Base-by-base conservation (phyloP, 2,329 filamentous ascomycete genomes). In the Stemphylium lycopersici region DNA sequence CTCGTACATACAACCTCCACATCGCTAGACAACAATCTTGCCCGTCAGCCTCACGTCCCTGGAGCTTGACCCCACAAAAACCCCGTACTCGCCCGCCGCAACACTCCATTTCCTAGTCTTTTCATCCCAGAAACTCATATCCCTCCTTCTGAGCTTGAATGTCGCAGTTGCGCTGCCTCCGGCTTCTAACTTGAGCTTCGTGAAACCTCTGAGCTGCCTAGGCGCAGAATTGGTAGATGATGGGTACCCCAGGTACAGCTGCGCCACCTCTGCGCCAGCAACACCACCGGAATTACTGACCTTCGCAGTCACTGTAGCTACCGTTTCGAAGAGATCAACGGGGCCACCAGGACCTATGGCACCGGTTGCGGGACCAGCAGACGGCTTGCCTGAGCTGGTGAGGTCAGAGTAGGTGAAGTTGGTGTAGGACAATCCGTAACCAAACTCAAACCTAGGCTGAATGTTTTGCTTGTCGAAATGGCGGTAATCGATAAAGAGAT, bases 401-500 rank as follows among this genome's bases (percentile, higher is more conserved):
- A 77, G 61, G 50, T 62, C 63, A 16, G 71, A 66, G 68, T 78
- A 79, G 11, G 67, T 70, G 65, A 79, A 79, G 51, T 67, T 75
- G 10, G 76, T 76, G 67, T 79, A 80, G 3, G 73, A 72, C 3
- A 80, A 62, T 5, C 77, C 78, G 45, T 73, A 80, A n/a, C 79
- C 78, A 53, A 80, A 81, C 26, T 77, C 77, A 56, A 73, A 80
- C 2, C 75, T 67, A 0, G 78, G 77, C 2, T 63, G 65, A 40
- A 80, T 77, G 53, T 73, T 72, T 42, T 73, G 58, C 53, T 74
- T 66, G 59, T 78, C 76, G 52, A 81, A 80, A 38, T 72, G 59
- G 26, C 77, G 71, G 63, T 81, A 81, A 55, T 81, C 78, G 56
- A 80, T 75, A 58, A 75, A 77, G 11, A 80, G 59, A 15, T 77